Evolutionary conservation across 345 rosid species (phyloP).

Genomic region (Leavenworthia alabamica): DNA sequence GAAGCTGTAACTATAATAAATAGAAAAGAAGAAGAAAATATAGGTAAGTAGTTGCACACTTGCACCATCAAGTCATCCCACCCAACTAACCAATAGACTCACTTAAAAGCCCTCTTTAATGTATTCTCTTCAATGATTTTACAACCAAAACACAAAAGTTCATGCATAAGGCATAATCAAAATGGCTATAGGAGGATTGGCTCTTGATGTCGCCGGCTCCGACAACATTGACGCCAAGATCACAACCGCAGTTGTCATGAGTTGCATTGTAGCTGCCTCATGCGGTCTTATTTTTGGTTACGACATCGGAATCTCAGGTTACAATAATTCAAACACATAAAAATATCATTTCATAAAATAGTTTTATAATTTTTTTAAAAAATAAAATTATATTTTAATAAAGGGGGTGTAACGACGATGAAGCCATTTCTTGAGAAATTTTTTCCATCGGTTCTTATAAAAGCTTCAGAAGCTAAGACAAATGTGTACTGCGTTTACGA

Average conservation of each 20-base stretch:
- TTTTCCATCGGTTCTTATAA: constrained; percentile 58
- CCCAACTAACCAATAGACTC: constrained; percentile 13
- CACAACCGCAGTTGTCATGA: constrained; percentile 52
- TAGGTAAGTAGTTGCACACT: not conserved
- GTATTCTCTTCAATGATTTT: not conserved
- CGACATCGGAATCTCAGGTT: constrained; percentile 83
- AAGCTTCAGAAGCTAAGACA: constrained; percentile 44
- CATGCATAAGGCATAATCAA: not conserved
- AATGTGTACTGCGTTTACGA: constrained; percentile 60
- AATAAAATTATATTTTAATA: not conserved
- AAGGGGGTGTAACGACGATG: constrained; percentile 91
- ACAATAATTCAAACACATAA: not conserved
- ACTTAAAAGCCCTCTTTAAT: constrained; percentile 4
- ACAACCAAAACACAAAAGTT: not conserved
- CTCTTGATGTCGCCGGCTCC: constrained; percentile 24
- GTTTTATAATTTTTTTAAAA: not conserved
- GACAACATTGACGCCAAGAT: constrained; percentile 28
- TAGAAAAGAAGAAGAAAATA: no score
- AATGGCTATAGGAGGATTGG: constrained; percentile 52
- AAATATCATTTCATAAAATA: not conserved
- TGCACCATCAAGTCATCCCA: constrained; percentile 15
- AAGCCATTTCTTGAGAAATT: constrained; percentile 64
- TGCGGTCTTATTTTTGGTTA: constrained; percentile 85
- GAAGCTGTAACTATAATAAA: no score
- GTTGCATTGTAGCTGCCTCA: constrained; percentile 75